A percentile compares a stretch with the other conserved stretches of the same genome.
phyloP scores from a whole-genome alignment of 257 asterid genomes.

The Penstemon barbatus region DNA sequence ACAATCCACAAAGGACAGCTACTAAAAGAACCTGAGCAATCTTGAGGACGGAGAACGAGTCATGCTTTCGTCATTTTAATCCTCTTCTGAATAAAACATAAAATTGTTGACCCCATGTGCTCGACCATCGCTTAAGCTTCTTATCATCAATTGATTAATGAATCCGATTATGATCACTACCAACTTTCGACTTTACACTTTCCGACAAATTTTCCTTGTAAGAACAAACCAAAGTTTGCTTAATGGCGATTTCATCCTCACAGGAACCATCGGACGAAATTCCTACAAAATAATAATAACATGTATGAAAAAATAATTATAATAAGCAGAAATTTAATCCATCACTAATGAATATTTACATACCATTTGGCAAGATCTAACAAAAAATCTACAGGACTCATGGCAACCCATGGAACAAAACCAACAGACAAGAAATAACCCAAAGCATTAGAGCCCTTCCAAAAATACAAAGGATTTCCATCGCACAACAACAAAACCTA shows the following conservation, averaged over 20 bases:
- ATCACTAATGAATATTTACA: background rate
- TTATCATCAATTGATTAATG: conserved; percentile 15
- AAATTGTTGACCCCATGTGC: conserved; percentile 59
- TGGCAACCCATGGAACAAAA: conserved; percentile 29
- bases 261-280: conserved; percentile 39
- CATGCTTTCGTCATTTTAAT: conserved; percentile 49
- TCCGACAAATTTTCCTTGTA: conserved; percentile 37
- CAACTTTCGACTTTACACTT: conserved; percentile 31
- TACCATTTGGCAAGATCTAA: conserved; percentile 53
- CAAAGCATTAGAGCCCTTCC: conserved; percentile 33
- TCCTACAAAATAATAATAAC: conserved; percentile 32
- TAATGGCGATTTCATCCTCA: conserved; percentile 39
- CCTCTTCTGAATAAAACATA: conserved; percentile 49
- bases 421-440: conserved; percentile 35
- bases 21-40: conserved; percentile 44
- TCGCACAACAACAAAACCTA: conserved; percentile 46
- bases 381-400: conserved; percentile 43
- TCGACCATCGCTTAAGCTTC: conserved; percentile 42
- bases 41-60: conserved; percentile 44
- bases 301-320: background rate
- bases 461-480: conserved; percentile 36
- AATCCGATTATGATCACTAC: conserved; percentile 10
- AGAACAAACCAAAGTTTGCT: conserved; percentile 43
- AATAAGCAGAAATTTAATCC: background rate
- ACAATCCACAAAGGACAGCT: too few species aligned